Evolutionary conservation across 208 protist genomes (phyloP).

Genomic region (Spongospora subterranea): DNA sequence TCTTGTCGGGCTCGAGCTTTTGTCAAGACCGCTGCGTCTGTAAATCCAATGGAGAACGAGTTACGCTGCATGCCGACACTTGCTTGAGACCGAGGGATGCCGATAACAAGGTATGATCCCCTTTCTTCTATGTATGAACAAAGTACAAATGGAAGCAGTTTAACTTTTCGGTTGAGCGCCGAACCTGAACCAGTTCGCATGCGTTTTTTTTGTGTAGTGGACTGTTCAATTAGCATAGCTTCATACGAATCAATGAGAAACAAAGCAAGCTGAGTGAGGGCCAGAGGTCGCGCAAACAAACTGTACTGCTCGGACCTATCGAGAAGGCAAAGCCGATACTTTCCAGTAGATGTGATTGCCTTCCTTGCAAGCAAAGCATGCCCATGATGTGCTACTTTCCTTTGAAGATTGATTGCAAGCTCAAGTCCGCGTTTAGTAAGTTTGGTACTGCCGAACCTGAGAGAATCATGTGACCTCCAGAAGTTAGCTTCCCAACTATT

Average conservation of each 20-base stretch:
- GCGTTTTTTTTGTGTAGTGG: conserved; percentile 3
- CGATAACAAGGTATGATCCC: conserved; percentile 56
- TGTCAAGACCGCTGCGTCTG: conserved; percentile 5
- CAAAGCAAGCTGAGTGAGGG: conserved; percentile 57
- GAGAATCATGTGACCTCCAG: conserved; percentile 34
- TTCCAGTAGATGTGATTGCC: conserved; percentile 13
- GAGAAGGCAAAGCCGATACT: conserved; percentile 32
- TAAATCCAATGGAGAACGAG: conserved; percentile 4
- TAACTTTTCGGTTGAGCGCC: neutral
- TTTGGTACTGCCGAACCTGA: neutral
- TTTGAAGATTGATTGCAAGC: conserved; percentile 41
- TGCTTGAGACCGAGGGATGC: neutral
- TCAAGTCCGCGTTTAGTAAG: neutral
- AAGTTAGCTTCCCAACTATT: conserved; percentile 55
- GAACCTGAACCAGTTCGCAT: neutral
- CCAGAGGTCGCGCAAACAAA: conserved; percentile 22
- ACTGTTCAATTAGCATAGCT: neutral
- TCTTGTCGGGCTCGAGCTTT: conserved; percentile 59
- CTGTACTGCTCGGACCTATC: neutral
- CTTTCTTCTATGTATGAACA: conserved; percentile 30
- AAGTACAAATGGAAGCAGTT: conserved; percentile 47
- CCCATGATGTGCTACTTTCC: neutral
- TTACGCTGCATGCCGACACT: neutral
- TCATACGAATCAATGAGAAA: conserved; percentile 53
- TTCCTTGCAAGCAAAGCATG: neutral